These are phyloP conservation scores for Murraya paniculata DNA, from an alignment of 345 rosid genomes.

Conservation along the genomic window DNA sequence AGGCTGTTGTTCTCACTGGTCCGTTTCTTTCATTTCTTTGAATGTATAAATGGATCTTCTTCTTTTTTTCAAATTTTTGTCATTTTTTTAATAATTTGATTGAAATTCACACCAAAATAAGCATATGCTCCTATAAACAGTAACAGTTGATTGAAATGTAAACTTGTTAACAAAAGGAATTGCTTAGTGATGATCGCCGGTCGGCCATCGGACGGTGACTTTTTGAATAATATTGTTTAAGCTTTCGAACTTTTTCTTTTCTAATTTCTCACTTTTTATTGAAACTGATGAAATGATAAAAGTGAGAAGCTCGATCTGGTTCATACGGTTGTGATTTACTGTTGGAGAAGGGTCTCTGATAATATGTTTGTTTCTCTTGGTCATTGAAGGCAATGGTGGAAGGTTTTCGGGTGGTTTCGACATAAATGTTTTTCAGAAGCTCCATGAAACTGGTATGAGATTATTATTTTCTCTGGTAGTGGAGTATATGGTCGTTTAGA, in stretches of 20 bases:
- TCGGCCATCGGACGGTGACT: not conserved
- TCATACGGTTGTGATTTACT: not conserved
- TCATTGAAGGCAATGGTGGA: constrained; percentile 66
- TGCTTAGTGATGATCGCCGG: not conserved
- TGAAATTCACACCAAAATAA: not conserved
- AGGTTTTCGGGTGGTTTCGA: constrained; percentile 94
- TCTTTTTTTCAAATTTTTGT: too few species aligned
- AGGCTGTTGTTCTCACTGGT: constrained; percentile 88
- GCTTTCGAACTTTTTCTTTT: not conserved
- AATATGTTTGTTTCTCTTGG: not conserved
- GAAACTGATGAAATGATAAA: not conserved
- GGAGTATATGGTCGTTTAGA: not conserved
- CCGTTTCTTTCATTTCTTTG: not conserved
- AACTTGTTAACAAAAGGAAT: not conserved
- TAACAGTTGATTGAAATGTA: not conserved
- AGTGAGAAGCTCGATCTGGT: not conserved
- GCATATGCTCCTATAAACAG: not conserved
- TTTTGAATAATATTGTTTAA: too few species aligned
- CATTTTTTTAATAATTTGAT: not conserved
- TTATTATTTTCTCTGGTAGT: not conserved
- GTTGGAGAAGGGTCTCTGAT: not conserved
- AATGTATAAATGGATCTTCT: too few species aligned
- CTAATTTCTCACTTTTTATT: too few species aligned
- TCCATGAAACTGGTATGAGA: constrained; percentile 66
- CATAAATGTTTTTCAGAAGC: constrained; percentile 71